Base-by-base conservation (phyloP, 116 monocot species). In the Dioscorea cayenensis region DNA sequence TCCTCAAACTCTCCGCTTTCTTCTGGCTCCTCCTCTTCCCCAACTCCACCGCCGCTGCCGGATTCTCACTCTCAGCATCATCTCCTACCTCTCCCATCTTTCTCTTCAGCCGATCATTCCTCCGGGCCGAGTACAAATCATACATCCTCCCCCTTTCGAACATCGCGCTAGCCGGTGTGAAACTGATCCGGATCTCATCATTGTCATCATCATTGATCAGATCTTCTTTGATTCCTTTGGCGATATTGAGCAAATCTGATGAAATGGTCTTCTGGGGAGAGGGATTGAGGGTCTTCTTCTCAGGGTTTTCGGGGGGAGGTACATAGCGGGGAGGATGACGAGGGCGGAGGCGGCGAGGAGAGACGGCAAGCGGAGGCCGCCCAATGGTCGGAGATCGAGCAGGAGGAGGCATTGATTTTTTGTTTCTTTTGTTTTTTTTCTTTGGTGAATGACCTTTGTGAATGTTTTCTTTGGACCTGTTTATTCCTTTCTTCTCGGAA, bases 41-140 rank as follows among this genome's bases (percentile, higher is more conserved):
- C 29, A 76, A 21, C 72, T 79, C 73, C 8, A 79, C 79, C 2
- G 78, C 77, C 9, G 75, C 66, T 3, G 37, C 72, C 3, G 75
- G 72, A 64, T 74, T 80, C 9, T 72, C 67, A 10, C 69, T 50
- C 14, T 35, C 58, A 65, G 68, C 72, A 28, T 63, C 73, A 23
- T 36, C 68, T 2, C 14, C 49, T 17, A 51, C 11, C 61, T 51
- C 32, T n/a, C 10, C 29, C 70, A 60, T 72, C 84, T 79, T 76
- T 28, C 81, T 67, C 68, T 77, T 85, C 32, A 85, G 62, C 81
- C 81, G 28, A 69, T 85, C 85, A 58, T 85, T 85, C 77, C 85
- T 70, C 68, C 78, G 60, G 5, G 68, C 74, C n/a, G 80, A 70
- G 75, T 85, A 85, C 18, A 71, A 49, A 2, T 80, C 77, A 75